These are phyloP conservation scores for Myotisia sp. DNA, from an alignment of 2,329 filamentous ascomycete species.

Conservation along the genomic window DNA sequence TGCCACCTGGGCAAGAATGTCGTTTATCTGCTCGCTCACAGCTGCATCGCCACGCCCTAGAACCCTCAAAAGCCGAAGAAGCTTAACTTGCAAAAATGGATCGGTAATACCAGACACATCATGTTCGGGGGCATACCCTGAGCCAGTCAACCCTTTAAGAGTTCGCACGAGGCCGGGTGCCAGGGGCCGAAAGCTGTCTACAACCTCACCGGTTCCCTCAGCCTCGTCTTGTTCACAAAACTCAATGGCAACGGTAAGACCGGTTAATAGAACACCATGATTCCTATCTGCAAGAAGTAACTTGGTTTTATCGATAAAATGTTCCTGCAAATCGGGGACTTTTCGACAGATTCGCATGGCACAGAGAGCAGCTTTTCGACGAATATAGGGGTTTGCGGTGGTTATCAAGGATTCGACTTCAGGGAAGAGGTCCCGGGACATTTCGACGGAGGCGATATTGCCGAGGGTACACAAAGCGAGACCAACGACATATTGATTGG, in stretches of 20 bases:
- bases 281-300: slow-evolving; percentile 81
- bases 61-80: slow-evolving; percentile 71
- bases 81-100: slow-evolving; percentile 94
- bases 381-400: slow-evolving; percentile 94
- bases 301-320: slow-evolving; percentile 90
- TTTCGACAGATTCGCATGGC: slow-evolving; percentile 98
- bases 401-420: slow-evolving; percentile 87
- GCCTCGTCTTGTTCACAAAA: slow-evolving; percentile 91
- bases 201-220: slow-evolving; percentile 77
- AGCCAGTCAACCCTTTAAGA: slow-evolving; percentile 81
- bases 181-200: slow-evolving; percentile 79
- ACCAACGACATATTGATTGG: slow-evolving; percentile 96
- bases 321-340: slow-evolving; percentile 90
- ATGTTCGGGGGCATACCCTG: slow-evolving; percentile 92
- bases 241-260: slow-evolving; percentile 76
- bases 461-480: slow-evolving; percentile 90
- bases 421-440: slow-evolving; percentile 92
- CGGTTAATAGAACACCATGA: slow-evolving; percentile 86
- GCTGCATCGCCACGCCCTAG: slow-evolving; percentile 72
- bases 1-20: slow-evolving; percentile 91
- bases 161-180: slow-evolving; percentile 79
- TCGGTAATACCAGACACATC: slow-evolving; percentile 97
- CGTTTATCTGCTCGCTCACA: slow-evolving; percentile 94
- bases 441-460: slow-evolving; percentile 95
- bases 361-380: slow-evolving; percentile 92